A percentile compares a stretch with the other conserved stretches of the same genome.
phyloP scores from a whole-genome alignment of 129 eudicot genomes.

The Kitagawia praeruptora region DNA sequence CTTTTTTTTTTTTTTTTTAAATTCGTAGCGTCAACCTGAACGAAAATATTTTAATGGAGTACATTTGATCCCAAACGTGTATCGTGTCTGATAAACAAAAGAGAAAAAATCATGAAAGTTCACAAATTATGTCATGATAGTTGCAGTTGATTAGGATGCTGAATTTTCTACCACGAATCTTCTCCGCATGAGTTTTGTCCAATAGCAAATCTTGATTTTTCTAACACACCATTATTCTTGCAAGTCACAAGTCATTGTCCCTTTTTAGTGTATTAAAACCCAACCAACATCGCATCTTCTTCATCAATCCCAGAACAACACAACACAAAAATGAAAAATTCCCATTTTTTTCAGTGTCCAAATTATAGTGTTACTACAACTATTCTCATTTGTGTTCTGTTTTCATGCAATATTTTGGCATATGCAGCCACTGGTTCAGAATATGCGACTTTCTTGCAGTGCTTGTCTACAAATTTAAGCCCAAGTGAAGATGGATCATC shows the following conservation, averaged over 20 bases:
- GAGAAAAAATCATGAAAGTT: no score
- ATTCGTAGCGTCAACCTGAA: no score
- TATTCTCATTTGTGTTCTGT: neutral
- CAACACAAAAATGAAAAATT: neutral
- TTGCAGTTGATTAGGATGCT: neutral
- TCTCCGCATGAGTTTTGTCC: neutral
- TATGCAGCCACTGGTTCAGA: conserved; percentile 1
- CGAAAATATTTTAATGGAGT: no score
- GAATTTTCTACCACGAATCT: neutral
- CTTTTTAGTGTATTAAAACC: neutral
- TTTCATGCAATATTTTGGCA: neutral
- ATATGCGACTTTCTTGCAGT: neutral
- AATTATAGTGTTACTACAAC: neutral
- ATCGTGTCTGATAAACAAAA: no score
- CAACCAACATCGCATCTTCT: neutral
- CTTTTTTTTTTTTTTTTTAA: no score
- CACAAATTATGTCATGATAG: no score
- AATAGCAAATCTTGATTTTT: neutral
- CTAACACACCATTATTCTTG: neutral
- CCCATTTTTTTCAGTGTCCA: neutral
- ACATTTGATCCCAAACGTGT: no score
- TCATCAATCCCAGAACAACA: neutral
- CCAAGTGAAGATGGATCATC: neutral
- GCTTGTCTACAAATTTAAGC: neutral
- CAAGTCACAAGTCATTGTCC: neutral